Evolutionary conservation across 2,329 filamentous ascomycete species (phyloP), one percentile per base, ranked within the genome.

Genomic region (Coleophoma eucalyptorum): DNA sequence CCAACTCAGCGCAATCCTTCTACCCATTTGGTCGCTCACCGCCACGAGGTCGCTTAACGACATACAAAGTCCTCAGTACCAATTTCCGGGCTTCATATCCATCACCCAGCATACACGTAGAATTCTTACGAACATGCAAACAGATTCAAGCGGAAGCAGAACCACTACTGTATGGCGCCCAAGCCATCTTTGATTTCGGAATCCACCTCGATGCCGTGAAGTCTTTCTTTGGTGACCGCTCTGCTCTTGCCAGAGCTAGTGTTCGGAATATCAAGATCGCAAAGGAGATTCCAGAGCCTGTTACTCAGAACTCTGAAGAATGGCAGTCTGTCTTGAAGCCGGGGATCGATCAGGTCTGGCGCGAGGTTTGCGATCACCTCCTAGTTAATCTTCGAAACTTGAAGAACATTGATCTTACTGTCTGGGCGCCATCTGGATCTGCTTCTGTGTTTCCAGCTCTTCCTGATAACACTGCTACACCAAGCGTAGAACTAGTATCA

Each of bases 41-140:
- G 4, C 55, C 56, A 26, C 18, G 15, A 3, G 35, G 31, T 15
- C 49, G 50, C 0, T 51, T 58, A 21, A 57, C 59, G 2, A 62
- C 59, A 1, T 64, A 63, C 50, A 59, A 59, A 55, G 43, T 64
- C 20, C 51, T 65, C 2, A 57, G 46, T 16, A 32, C 43, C 4
- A 64, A 63, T 47, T 58, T 51, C 13, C 50, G 49, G 18, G n/a
- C 26, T 4, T 41, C 54, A n/a, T 56, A 48, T 26, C 56, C 55
- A 0, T 20, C 42, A 13, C 18, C 41, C 1, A 51, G 32, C 5
- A 61, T 63, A 18, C 46, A 57, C 19, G 49, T 58, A 0, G 26
- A 53, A 2, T 51, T 65, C 3, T 40, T 64, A 4, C 44, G 51
- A 2, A 51, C 55, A 3, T 54, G 50, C 19, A 55, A 40, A 12